Percentiles rank a stretch among this genome's conserved stretches.
phyloP scores from a whole-genome alignment of 2,329 filamentous ascomycete species.

The Gnomoniopsis smithogilvyi region DNA sequence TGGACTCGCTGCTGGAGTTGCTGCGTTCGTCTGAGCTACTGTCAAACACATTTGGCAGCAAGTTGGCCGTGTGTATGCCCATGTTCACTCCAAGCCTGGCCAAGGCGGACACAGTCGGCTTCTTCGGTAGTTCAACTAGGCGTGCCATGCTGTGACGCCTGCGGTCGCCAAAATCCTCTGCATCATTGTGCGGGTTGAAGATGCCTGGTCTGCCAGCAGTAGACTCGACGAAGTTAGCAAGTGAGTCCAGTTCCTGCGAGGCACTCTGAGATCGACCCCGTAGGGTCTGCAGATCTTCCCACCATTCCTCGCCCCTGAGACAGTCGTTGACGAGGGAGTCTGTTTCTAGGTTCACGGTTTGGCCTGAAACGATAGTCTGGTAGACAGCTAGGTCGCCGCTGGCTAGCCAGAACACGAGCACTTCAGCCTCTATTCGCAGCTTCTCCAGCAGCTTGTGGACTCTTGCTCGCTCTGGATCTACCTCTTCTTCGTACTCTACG shows the following conservation, averaged over 20 bases:
- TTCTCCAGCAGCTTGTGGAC: constrained; percentile 75
- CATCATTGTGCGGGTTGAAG: constrained; percentile 38
- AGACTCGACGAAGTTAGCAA: constrained; percentile 42
- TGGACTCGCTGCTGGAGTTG: constrained; percentile 24
- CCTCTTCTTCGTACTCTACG: constrained; percentile 83
- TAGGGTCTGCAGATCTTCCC: constrained; percentile 66
- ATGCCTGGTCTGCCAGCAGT: constrained; percentile 39
- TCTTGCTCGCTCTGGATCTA: constrained; percentile 71
- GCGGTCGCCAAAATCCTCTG: constrained; percentile 23
- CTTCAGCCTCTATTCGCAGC: constrained; percentile 74
- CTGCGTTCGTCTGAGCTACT: constrained; percentile 24
- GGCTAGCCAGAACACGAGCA: constrained; percentile 79
- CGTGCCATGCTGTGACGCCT: constrained; percentile 52
- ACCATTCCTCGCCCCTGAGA: constrained; percentile 75
- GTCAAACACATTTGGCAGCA: constrained; percentile 60
- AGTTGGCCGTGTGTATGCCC: constrained; percentile 72
- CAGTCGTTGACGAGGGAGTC: constrained; percentile 62
- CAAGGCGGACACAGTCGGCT: constrained; percentile 50
- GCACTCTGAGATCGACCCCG: constrained; percentile 38
- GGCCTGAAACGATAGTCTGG: constrained; percentile 74
- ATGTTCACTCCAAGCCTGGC: constrained; percentile 61
- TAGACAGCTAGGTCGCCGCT: constrained; percentile 71
- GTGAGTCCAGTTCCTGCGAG: constrained; percentile 40
- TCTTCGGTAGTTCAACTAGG: constrained; percentile 59
- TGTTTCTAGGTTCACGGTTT: constrained; percentile 49